These are phyloP conservation scores for Starmerella geochares DNA, from an alignment of 805 yeast species.

Conservation along the genomic window DNA sequence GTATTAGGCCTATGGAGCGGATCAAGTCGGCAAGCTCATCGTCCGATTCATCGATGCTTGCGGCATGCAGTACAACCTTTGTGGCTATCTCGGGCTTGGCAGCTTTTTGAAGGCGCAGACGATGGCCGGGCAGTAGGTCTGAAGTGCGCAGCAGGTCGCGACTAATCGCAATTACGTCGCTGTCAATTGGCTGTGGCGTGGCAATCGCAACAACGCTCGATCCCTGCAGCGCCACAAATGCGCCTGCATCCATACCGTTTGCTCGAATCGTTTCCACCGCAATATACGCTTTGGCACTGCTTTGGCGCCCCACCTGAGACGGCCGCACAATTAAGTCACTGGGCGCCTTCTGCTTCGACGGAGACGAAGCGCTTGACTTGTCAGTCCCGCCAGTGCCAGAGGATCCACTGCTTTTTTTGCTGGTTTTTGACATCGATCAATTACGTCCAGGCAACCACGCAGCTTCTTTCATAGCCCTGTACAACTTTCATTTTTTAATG, in stretches of 20 bases:
- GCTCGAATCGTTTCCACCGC: conserved; percentile 25
- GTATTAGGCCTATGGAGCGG: conserved; percentile 23
- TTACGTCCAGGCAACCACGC: not conserved
- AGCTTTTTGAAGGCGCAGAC: conserved; percentile 40
- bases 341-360: not conserved
- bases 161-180: conserved; percentile 27
- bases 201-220: conserved; percentile 24
- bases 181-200: conserved; percentile 27
- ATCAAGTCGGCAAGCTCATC: conserved; percentile 23
- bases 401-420: conserved; percentile 12
- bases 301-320: conserved; percentile 11
- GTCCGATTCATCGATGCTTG: conserved; percentile 25
- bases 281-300: conserved; percentile 25
- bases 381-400: conserved; percentile 4
- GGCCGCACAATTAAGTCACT: conserved; percentile 27
- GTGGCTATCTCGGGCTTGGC: conserved; percentile 43
- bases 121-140: conserved; percentile 42
- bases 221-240: conserved; percentile 20
- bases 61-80: conserved; percentile 29
- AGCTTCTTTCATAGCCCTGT: not conserved
- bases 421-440: conserved; percentile 17
- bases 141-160: conserved; percentile 34
- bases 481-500: not conserved
- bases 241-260: conserved; percentile 28
- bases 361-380: not conserved